A percentile compares a stretch with the other conserved stretches of the same genome.
These are phyloP conservation scores for Naganishia antarctica DNA, from an alignment of 768 basidiomycete species.

Conservation along the genomic window DNA sequence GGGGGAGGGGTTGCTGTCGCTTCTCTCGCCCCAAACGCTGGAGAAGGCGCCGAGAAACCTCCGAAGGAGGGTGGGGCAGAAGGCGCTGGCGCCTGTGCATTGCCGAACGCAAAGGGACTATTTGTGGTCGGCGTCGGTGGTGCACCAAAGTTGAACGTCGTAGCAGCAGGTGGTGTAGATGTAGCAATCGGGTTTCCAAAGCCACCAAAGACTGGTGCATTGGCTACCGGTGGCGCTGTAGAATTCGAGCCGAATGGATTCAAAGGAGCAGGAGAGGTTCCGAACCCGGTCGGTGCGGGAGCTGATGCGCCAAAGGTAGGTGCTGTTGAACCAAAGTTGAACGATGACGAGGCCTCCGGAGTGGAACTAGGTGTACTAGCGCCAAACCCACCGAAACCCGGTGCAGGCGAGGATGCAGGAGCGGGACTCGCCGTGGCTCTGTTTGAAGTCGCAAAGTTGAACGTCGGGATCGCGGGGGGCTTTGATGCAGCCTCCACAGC, in stretches of 20 bases:
- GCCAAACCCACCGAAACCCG: constrained; percentile 2
- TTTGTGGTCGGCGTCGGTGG: neutral
- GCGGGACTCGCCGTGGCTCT: neutral
- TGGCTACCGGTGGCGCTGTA: neutral
- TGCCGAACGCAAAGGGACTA: constrained; percentile 14
- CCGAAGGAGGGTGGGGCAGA: constrained; percentile 6
- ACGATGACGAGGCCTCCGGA: neutral
- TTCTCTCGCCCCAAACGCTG: constrained; percentile 9
- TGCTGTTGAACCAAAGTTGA: constrained; percentile 11
- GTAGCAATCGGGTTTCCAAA: neutral
- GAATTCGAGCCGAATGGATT: neutral
- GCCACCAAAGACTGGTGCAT: neutral
- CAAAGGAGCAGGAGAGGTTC: neutral
- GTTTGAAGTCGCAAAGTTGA: constrained; percentile 7
- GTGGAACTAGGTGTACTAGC: neutral
- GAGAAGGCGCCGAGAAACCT: constrained; percentile 7
- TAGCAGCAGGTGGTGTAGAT: neutral
- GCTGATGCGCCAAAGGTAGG: neutral
- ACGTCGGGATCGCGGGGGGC: neutral
- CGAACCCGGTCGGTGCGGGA: neutral
- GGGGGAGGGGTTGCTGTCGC: constrained; percentile 19
- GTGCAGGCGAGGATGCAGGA: neutral
- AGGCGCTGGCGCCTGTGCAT: neutral
- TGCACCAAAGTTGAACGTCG: constrained; percentile 11
- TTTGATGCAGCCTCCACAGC: neutral